Evolutionary conservation across 306 rosid species (phyloP).

Genomic region (Acmispon strigosus): DNA sequence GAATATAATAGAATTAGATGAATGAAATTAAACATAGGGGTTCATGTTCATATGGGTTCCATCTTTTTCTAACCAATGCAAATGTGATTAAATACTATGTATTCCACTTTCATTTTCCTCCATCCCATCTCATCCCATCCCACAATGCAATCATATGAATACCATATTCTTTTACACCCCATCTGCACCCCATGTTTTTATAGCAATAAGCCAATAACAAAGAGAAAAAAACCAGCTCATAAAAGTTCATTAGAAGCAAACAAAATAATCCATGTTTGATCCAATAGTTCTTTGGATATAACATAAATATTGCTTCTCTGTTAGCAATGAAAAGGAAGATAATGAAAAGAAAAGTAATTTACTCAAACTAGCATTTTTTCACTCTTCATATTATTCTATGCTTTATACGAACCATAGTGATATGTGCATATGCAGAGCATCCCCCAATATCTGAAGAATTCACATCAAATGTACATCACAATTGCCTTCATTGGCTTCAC

Average conservation of each 20-base stretch:
- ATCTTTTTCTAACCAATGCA: too few species aligned
- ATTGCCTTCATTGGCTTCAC: background rate
- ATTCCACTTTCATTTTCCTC: too few species aligned
- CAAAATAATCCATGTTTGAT: background rate
- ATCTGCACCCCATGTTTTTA: too few species aligned
- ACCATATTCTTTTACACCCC: too few species aligned
- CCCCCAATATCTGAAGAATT: background rate
- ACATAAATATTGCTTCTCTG: background rate
- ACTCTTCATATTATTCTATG: background rate
- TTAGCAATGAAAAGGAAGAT: background rate
- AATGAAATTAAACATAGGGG: too few species aligned
- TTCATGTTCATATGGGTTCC: too few species aligned
- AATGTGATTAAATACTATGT: too few species aligned
- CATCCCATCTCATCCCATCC: too few species aligned
- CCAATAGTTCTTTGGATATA: background rate
- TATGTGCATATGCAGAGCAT: background rate
- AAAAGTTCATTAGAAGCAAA: background rate
- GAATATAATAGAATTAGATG: too few species aligned
- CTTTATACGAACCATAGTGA: background rate
- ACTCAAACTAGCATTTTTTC: background rate
- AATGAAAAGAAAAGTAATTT: background rate
- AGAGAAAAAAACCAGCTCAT: background rate
- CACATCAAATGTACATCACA: background rate
- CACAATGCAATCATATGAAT: too few species aligned
- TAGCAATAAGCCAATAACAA: too few species aligned